Conservation (phyloP, 106 monocot genomes). For the Phalaenopsis equestris region DNA sequence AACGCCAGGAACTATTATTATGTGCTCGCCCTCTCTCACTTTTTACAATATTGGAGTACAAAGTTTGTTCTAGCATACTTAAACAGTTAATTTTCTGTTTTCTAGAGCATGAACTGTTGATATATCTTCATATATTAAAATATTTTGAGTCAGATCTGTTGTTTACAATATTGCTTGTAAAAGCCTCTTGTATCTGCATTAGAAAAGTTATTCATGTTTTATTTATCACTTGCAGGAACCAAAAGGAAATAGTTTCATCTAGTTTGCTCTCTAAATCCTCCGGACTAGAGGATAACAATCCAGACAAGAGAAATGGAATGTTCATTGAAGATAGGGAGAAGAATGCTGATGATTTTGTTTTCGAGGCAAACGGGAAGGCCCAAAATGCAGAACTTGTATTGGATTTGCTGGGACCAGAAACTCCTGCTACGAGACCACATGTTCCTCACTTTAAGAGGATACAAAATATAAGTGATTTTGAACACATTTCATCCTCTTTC, state of each 20-base stretch:
- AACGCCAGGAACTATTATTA: too few species aligned
- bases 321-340: constrained; percentile 4
- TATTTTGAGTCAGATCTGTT: background rate
- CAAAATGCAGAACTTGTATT: constrained; percentile 10
- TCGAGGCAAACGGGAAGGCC: background rate
- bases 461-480: constrained; percentile 24
- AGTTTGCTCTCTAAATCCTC: constrained; percentile 4
- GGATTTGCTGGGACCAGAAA: constrained; percentile 46
- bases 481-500: constrained; percentile 10
- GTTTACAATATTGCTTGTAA: background rate
- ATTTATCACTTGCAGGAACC: constrained; percentile 18
- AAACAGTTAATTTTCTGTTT: background rate
- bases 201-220: background rate
- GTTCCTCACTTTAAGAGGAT: constrained; percentile 70
- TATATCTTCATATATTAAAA: background rate
- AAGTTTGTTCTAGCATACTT: background rate
- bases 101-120: background rate
- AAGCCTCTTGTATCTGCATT: background rate
- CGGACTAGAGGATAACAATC: constrained; percentile 5
- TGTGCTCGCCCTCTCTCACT: background rate
- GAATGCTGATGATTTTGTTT: constrained; percentile 1
- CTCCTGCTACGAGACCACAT: constrained; percentile 32
- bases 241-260: constrained; percentile 8
- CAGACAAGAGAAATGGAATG: background rate
- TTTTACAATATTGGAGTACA: background rate